Conservation (phyloP, 805 yeast genomes). For the Saccharomycopsis sp. region DNA sequence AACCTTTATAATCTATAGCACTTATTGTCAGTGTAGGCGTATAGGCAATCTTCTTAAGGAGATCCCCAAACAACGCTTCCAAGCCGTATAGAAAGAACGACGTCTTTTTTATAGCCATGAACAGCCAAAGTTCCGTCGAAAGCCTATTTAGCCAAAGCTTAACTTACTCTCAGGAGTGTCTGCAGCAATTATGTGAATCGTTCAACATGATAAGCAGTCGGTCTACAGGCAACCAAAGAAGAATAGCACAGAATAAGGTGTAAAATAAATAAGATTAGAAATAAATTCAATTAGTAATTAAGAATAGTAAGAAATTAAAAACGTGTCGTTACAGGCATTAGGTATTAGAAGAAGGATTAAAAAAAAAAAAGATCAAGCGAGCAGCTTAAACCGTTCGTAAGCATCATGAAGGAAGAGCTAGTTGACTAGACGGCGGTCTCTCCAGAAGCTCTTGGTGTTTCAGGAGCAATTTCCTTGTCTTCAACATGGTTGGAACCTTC, state of each 20-base stretch:
- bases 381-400: neutral
- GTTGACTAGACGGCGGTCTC: conserved; percentile 11
- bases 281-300: neutral
- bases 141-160: neutral
- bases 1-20: too few species aligned
- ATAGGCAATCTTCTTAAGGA: too few species aligned
- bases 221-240: too few species aligned
- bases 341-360: neutral
- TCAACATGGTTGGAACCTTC: conserved; percentile 24
- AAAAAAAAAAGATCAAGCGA: neutral
- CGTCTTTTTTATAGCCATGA: too few species aligned
- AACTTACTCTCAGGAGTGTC: neutral
- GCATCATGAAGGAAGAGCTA: neutral
- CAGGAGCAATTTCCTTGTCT: conserved; percentile 21
- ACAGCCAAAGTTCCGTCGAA: too few species aligned
- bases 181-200: neutral
- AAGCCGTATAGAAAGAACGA: too few species aligned
- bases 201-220: too few species aligned
- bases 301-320: neutral
- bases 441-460: conserved; percentile 21
- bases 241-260: too few species aligned
- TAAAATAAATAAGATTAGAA: too few species aligned
- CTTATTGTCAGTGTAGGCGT: too few species aligned
- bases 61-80: too few species aligned
- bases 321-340: neutral